Percentiles rank a stretch among this genome's conserved stretches.
Conservation (phyloP, 148 eudicot species). For the Drosera capensis region DNA sequence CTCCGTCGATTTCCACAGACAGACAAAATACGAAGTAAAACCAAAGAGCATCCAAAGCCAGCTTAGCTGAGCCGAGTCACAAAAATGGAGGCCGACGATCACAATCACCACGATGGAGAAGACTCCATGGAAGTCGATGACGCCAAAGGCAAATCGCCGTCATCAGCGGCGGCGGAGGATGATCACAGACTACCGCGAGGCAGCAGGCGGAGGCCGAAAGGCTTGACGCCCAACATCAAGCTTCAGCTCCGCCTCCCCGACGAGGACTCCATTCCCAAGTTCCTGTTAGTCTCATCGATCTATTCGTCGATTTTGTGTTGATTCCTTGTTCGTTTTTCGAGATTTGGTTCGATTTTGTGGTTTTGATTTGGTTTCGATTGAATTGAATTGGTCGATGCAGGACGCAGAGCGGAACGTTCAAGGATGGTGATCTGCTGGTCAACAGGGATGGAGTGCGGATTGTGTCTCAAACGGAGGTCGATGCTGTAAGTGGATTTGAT, state of each 20-base stretch:
- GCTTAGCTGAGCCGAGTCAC: no score
- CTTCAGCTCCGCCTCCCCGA: constrained; percentile 77
- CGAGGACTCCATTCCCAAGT: constrained; percentile 47
- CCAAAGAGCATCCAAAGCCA: no score
- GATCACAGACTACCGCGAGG: no score
- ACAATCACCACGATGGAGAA: no score
- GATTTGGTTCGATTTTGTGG: not conserved
- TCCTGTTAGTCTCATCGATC: constrained; percentile 31
- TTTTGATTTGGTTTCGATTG: constrained; percentile 2
- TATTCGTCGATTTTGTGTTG: not conserved
- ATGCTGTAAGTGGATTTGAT: constrained; percentile 29
- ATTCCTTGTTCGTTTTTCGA: not conserved
- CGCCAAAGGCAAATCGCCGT: no score
- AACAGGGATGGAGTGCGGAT: constrained; percentile 72
- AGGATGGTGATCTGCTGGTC: constrained; percentile 84
- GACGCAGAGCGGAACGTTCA: constrained; percentile 84
- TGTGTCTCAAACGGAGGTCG: constrained; percentile 39
- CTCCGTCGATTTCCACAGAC: no score
- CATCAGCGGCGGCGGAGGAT: no score
- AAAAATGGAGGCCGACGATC: no score
- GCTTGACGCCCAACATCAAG: constrained; percentile 20
- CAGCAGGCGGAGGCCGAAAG: no score
- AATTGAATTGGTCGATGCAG: constrained; percentile 7
- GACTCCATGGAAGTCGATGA: no score
- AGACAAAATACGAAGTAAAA: no score